These are phyloP conservation scores for Antitrichia curtipendula DNA, from an alignment of 225 moss, liverwort and hornwort species.

Conservation along the genomic window DNA sequence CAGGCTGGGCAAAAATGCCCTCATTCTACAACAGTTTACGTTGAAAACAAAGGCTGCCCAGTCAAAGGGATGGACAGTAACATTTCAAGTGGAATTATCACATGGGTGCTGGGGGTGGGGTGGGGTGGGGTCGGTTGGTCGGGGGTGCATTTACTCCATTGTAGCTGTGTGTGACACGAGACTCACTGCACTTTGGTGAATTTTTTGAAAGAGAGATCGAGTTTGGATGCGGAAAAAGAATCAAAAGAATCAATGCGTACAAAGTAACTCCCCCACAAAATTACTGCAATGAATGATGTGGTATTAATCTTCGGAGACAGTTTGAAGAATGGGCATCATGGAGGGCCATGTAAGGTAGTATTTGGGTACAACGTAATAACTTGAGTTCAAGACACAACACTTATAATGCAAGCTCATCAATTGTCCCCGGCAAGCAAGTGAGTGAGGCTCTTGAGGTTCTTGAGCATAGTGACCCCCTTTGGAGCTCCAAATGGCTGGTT, in stretches of 20 bases:
- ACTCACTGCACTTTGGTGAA: too few relatives aligned
- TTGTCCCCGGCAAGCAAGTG: neutral
- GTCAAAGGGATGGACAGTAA: neutral
- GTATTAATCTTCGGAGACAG: neutral
- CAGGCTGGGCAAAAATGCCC: neutral
- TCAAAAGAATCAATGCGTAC: neutral
- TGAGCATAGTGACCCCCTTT: neutral
- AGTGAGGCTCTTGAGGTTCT: neutral
- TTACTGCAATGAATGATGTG: conserved; percentile 1
- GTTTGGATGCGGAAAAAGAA: neutral
- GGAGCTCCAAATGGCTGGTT: neutral
- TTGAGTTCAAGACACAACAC: neutral
- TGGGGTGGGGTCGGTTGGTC: neutral
- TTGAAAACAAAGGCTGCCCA: neutral
- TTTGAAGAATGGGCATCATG: neutral
- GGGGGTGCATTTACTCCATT: neutral
- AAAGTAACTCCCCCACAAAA: neutral
- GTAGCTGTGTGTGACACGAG: too few relatives aligned
- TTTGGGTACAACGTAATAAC: conserved; percentile 7
- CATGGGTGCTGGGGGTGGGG: neutral
- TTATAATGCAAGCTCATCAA: conserved; percentile 4
- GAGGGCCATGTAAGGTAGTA: neutral
- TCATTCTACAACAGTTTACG: neutral
- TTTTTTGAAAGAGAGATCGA: too few relatives aligned
- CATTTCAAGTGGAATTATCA: neutral